These are phyloP conservation scores for Lichtheimia ornata DNA, from an alignment of 371 early-diverging fungal genomes.

Conservation along the genomic window DNA sequence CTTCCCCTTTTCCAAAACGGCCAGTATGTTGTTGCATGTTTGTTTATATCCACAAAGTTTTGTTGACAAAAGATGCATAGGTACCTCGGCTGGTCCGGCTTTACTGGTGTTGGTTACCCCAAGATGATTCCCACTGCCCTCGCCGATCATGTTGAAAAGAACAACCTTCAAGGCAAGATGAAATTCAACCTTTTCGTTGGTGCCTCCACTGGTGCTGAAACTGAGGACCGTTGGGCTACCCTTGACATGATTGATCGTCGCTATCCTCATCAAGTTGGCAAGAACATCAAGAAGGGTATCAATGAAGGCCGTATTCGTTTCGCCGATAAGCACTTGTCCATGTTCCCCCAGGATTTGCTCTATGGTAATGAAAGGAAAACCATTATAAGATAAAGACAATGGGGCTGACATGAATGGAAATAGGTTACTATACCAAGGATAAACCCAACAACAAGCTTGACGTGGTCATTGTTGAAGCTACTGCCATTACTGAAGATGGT, in stretches of 20 bases:
- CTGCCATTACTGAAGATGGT: constrained; percentile 58
- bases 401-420: not conserved
- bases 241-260: constrained; percentile 58
- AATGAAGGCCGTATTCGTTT: constrained; percentile 57
- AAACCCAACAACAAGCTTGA: constrained; percentile 48
- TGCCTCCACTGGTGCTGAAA: constrained; percentile 52
- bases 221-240: constrained; percentile 51
- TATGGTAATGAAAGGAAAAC: constrained; percentile 31
- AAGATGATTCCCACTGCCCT: constrained; percentile 53
- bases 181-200: constrained; percentile 57
- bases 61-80: constrained; percentile 14
- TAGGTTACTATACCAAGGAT: constrained; percentile 51
- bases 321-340: constrained; percentile 60
- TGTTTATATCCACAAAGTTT: not conserved
- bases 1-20: constrained; percentile 49
- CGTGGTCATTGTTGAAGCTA: constrained; percentile 55
- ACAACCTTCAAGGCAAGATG: constrained; percentile 54
- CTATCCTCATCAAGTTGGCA: constrained; percentile 60
- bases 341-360: constrained; percentile 55
- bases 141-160: constrained; percentile 55
- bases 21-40: constrained; percentile 37
- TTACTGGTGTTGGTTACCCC: constrained; percentile 59
- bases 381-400: too few species aligned
- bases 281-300: constrained; percentile 53
- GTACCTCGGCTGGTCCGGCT: constrained; percentile 54